Evolutionary conservation across 2,329 filamentous ascomycete species (phyloP).

Genomic region (Bipolaris gigantea): DNA sequence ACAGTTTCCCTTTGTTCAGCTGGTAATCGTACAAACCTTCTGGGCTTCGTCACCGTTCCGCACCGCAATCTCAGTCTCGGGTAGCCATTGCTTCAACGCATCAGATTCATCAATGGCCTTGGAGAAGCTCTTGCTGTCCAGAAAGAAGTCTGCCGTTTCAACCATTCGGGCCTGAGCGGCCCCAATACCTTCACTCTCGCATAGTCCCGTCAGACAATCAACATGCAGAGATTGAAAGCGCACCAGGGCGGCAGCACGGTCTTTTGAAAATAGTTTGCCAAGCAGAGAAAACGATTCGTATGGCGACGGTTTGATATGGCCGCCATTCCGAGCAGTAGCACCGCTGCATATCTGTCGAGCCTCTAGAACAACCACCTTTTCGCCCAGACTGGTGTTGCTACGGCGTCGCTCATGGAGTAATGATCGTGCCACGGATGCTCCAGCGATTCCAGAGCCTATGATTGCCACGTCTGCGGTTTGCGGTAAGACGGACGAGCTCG

Average conservation of each 20-base stretch:
- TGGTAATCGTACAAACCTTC: not conserved
- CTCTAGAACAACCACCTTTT: constrained; percentile 47
- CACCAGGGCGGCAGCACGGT: constrained; percentile 12
- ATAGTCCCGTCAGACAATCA: constrained; percentile 6
- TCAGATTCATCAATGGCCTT: not conserved
- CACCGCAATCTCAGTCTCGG: not conserved
- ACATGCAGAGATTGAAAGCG: constrained; percentile 12
- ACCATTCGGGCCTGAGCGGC: constrained; percentile 13
- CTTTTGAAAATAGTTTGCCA: constrained; percentile 10
- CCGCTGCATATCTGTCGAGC: constrained; percentile 32
- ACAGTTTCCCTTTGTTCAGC: not conserved
- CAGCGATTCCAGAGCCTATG: constrained; percentile 60
- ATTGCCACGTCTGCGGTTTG: constrained; percentile 53
- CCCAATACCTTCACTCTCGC: constrained; percentile 9
- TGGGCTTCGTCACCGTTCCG: not conserved
- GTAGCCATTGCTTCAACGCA: constrained; percentile 1
- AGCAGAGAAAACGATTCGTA: constrained; percentile 16
- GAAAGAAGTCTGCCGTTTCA: constrained; percentile 14
- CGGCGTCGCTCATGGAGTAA: constrained; percentile 26
- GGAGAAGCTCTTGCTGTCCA: constrained; percentile 5
- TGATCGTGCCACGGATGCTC: constrained; percentile 46
- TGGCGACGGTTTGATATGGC: constrained; percentile 17
- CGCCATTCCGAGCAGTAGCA: constrained; percentile 40
- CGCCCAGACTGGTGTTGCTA: not conserved
- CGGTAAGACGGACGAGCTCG: constrained; percentile 24